Percentiles rank a stretch among this genome's conserved stretches.
These are phyloP conservation scores for Wickerhamiella occidentalis DNA, from an alignment of 805 yeast species.

Conservation along the genomic window DNA sequence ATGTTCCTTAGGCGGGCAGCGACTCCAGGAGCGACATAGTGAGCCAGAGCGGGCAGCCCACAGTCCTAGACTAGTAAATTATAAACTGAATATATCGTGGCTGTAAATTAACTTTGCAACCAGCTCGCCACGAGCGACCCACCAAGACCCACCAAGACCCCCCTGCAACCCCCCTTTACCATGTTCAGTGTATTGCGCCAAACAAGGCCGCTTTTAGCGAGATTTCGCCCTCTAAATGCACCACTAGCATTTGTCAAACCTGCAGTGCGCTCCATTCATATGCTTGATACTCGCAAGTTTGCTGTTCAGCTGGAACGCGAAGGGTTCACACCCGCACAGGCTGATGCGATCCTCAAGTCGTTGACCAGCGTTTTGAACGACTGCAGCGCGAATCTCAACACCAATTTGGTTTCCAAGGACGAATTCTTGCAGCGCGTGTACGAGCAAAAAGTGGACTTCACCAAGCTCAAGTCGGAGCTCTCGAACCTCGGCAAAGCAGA, in stretches of 20 bases:
- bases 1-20: slow-evolving; percentile 29
- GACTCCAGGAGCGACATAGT: too few relatives aligned
- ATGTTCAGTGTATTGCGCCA: not conserved
- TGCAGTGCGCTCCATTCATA: slow-evolving; percentile 19
- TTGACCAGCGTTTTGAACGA: slow-evolving; percentile 66
- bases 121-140: too few relatives aligned
- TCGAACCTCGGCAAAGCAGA: slow-evolving; percentile 81
- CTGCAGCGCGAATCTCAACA: slow-evolving; percentile 62
- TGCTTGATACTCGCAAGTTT: slow-evolving; percentile 68
- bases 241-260: not conserved
- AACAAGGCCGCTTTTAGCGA: not conserved
- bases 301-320: slow-evolving; percentile 52
- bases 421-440: slow-evolving; percentile 73
- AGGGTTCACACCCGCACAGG: slow-evolving; percentile 65
- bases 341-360: slow-evolving; percentile 64
- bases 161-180: not conserved
- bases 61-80: too few relatives aligned
- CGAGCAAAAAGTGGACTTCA: slow-evolving; percentile 94
- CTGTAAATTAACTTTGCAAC: too few relatives aligned
- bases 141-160: not conserved
- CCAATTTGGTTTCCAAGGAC: slow-evolving; percentile 75
- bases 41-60: too few relatives aligned
- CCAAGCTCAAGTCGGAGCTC: slow-evolving; percentile 83
- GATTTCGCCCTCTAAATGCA: not conserved
- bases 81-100: too few relatives aligned